phyloP scores from a whole-genome alignment of 2,329 filamentous ascomycete genomes.

The Fusarium oligoseptatum region DNA sequence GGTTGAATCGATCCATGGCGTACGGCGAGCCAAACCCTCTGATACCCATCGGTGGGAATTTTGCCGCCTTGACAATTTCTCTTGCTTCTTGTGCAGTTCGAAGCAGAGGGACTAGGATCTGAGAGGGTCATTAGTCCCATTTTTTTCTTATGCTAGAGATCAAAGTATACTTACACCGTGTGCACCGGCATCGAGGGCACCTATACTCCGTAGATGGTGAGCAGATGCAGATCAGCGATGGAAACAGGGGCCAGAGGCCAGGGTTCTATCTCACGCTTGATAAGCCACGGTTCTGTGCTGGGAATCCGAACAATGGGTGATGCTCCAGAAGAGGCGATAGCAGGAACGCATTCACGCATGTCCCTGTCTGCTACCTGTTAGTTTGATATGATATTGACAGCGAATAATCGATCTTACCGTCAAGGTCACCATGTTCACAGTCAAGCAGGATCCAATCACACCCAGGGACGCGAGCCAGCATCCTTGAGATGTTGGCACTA shows the following conservation, averaged over 20 bases:
- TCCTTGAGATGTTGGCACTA: slow-evolving; percentile 18
- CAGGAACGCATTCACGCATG: slow-evolving; percentile 21
- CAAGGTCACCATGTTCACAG: slow-evolving; percentile 21
- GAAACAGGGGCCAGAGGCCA: too few relatives aligned
- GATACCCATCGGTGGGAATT: slow-evolving; percentile 20
- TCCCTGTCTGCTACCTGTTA: slow-evolving; percentile 6
- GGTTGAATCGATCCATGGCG: slow-evolving; percentile 20
- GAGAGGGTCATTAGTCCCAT: neutral
- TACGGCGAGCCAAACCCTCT: slow-evolving; percentile 20
- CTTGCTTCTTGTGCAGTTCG: slow-evolving; percentile 17
- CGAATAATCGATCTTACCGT: neutral
- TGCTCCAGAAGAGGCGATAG: slow-evolving; percentile 23
- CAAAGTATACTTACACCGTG: slow-evolving; percentile 1
- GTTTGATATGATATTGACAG: accelerated
- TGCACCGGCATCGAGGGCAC: slow-evolving; percentile 17
- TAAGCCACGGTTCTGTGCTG: slow-evolving; percentile 21
- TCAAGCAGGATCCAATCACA: slow-evolving; percentile 20
- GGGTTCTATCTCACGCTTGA: neutral
- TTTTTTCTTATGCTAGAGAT: too few relatives aligned
- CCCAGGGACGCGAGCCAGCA: slow-evolving; percentile 19
- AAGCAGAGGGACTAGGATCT: slow-evolving; percentile 17
- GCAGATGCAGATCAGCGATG: too few relatives aligned
- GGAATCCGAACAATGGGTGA: slow-evolving; percentile 26
- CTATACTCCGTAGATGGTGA: neutral
- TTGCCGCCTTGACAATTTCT: slow-evolving; percentile 11